A percentile compares a stretch with the other conserved stretches of the same genome.
Conservation (phyloP, 345 rosid genomes). For the Toxicodendron radicans region DNA sequence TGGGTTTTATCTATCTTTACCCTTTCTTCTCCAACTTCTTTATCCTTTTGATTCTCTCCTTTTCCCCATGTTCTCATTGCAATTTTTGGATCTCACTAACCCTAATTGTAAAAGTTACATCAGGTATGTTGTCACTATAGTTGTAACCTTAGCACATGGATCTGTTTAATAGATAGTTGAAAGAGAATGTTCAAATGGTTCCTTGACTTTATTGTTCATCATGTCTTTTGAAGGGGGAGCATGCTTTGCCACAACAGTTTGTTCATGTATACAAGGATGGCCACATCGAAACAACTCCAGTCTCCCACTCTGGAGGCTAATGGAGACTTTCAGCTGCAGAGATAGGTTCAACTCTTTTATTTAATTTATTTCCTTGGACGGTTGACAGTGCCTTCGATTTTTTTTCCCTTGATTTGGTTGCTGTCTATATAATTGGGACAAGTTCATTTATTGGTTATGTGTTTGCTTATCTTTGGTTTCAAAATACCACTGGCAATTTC, state of each 20-base stretch:
- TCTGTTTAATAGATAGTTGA: background rate
- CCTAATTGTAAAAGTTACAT: background rate
- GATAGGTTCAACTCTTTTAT: slow-evolving; percentile 17
- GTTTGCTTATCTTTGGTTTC: slow-evolving; percentile 20
- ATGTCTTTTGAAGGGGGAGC: slow-evolving; percentile 65
- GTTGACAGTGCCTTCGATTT: slow-evolving; percentile 24
- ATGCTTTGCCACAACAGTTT: slow-evolving; percentile 85
- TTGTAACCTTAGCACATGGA: background rate
- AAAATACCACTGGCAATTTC: slow-evolving; percentile 7
- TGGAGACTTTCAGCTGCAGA: slow-evolving; percentile 4
- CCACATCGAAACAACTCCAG: slow-evolving; percentile 77
- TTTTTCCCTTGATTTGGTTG: slow-evolving; percentile 21
- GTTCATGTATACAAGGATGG: slow-evolving; percentile 65
- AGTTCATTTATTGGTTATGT: slow-evolving; percentile 6
- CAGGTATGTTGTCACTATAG: background rate
- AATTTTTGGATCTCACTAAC: too few species aligned
- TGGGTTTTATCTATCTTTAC: background rate
- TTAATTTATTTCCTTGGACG: slow-evolving; percentile 25
- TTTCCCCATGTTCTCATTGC: background rate
- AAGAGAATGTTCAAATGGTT: background rate
- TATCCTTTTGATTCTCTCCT: background rate
- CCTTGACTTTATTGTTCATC: background rate
- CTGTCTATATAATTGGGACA: slow-evolving; percentile 20
- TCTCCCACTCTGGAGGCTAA: slow-evolving; percentile 96
- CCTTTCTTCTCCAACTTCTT: background rate